Conservation (phyloP, 352 stramenopile genomes). For the Globisporangium ultimum region DNA sequence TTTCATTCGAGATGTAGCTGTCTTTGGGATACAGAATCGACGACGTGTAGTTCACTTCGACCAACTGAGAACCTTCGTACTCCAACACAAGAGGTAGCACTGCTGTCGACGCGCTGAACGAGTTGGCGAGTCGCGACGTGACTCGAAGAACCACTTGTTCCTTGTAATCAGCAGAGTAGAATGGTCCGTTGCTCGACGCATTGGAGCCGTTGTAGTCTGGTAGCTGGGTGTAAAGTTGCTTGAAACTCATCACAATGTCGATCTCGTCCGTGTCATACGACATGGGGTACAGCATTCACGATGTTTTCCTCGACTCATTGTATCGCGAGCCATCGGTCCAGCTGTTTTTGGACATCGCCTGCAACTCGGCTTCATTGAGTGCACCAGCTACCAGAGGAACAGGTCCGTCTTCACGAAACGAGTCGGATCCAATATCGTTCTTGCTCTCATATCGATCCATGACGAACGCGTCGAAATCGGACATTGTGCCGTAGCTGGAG, state of each 20-base stretch:
- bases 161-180: conserved; percentile 30
- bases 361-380: conserved; percentile 18
- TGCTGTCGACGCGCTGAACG: conserved; percentile 13
- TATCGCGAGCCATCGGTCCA: conserved; percentile 8
- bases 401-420: conserved; percentile 3
- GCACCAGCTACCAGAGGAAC: conserved; percentile 32
- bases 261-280: conserved; percentile 24
- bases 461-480: conserved; percentile 47
- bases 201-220: conserved; percentile 26
- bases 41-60: conserved; percentile 36
- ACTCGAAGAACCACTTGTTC: conserved; percentile 49
- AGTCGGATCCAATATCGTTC: conserved; percentile 8
- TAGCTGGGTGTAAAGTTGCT: conserved; percentile 54
- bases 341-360: neutral
- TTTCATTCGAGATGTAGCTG: conserved; percentile 7
- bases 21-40: conserved; percentile 21
- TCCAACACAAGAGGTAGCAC: conserved; percentile 43
- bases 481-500: conserved; percentile 45
- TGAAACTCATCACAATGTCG: conserved; percentile 51
- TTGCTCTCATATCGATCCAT: conserved; percentile 38
- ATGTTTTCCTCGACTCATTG: conserved; percentile 31
- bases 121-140: conserved; percentile 17
- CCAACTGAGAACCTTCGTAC: conserved; percentile 36
- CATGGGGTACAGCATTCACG: conserved; percentile 33
- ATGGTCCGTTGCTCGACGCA: conserved; percentile 16